These are phyloP conservation scores for Saccharomycodes ludwigii DNA, from an alignment of 805 yeast species.

Conservation along the genomic window DNA sequence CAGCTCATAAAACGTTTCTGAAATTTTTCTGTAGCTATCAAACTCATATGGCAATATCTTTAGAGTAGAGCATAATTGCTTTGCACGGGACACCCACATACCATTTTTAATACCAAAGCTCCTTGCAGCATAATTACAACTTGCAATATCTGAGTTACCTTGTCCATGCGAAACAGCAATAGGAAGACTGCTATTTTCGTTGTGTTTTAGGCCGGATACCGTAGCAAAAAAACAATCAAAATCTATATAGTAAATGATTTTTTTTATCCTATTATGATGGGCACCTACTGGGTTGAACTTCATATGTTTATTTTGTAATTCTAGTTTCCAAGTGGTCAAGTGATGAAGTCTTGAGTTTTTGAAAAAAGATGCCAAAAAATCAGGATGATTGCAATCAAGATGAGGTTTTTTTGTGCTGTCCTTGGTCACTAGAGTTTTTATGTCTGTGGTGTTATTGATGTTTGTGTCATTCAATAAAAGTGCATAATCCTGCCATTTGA, in stretches of 20 bases:
- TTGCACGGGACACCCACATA: conserved; percentile 74
- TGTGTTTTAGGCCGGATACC: conserved; percentile 52
- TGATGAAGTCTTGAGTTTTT: conserved; percentile 80
- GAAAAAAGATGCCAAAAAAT: conserved; percentile 60
- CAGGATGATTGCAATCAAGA: conserved; percentile 63
- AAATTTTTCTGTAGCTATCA: conserved; percentile 52
- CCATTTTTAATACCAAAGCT: conserved; percentile 72
- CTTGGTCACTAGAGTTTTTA: conserved; percentile 5
- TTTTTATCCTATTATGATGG: not conserved
- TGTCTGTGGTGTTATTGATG: conserved; percentile 3
- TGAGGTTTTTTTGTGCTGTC: conserved; percentile 6
- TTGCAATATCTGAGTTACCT: conserved; percentile 61
- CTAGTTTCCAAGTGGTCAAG: conserved; percentile 76
- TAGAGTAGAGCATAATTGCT: conserved; percentile 48
- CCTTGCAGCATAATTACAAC: conserved; percentile 85
- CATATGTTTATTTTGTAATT: conserved; percentile 50
- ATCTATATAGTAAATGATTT: conserved; percentile 63
- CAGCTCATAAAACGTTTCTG: conserved; percentile 51
- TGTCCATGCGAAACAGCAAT: conserved; percentile 49
- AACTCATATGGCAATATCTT: conserved; percentile 62
- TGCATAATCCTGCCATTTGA: conserved; percentile 64
- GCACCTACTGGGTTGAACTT: not conserved
- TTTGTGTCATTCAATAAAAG: conserved; percentile 17
- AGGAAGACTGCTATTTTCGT: conserved; percentile 26
- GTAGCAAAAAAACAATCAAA: conserved; percentile 92